Evolutionary conservation across 2,329 filamentous ascomycete species (phyloP), one percentile per base, ranked within the genome.

Genomic region (Pestalotiopsis sp.): DNA sequence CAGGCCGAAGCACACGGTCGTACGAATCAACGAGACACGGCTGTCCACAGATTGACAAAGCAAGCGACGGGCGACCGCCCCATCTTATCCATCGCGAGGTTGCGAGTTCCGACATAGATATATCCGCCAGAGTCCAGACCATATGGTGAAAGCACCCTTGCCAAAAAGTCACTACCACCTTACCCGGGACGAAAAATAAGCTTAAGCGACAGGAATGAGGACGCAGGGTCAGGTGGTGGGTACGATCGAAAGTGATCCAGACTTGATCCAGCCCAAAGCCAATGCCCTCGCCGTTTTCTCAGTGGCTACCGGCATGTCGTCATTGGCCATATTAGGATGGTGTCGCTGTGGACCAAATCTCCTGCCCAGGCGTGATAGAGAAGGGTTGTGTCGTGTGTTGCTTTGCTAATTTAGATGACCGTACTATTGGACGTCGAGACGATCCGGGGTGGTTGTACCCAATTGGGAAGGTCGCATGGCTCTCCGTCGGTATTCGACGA

Each of bases 281-380:
- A 63, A 63, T 63, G 38, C n/a, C 14, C 20, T 44, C n/a, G 7
- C 38, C 11, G 20, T 22, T 20, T 10, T 11, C 22, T 48, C 11
- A 22, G n/a, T n/a, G 38, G 22, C n/a, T n/a, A n/a, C 38, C 38
- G 60, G 30, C 35, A 61, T 44, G 26, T 48, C 60, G 60, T 48
- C 60, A 63, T 48, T 44, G 60, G 38, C 60, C 24, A 13, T 24
- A 63, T 44, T n/a, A 52, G 60, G 60, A 63, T 63, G 60, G 60
- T 63, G 20, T 22, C n/a, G n/a, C 35, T 63, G 14, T 24, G 24
- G 13, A 44, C 13, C 60, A 48, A 30, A 10, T 17, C 60, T 63
- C 58, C 58, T 39, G 58, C 58, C 58, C 30, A 61, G 58, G 10
- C 14, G 14, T 35, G 10, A 14, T 20, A 61, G n/a, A 30, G 40